Conservation (phyloP, 2,329 filamentous ascomycete genomes). For the Lecanoromycetidae sp. region DNA sequence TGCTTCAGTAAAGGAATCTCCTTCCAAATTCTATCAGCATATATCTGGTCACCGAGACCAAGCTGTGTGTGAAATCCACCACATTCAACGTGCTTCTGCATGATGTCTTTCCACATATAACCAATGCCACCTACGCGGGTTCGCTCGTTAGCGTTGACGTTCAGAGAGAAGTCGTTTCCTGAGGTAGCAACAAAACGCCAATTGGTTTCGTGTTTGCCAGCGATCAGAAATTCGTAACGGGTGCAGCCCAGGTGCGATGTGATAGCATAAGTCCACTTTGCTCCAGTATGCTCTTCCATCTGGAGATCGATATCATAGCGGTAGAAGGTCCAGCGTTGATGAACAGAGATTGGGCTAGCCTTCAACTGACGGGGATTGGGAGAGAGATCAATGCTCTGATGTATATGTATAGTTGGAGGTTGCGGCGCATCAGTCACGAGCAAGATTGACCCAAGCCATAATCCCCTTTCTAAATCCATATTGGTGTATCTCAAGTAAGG, state of each 20-base stretch:
- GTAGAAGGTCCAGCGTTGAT: constrained; percentile 92
- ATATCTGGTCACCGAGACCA: constrained; percentile 87
- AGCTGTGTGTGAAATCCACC: constrained; percentile 92
- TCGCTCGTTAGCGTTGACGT: constrained; percentile 75
- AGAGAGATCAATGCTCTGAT: constrained; percentile 78
- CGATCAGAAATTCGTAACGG: constrained; percentile 93
- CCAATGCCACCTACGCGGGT: constrained; percentile 76
- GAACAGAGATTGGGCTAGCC: constrained; percentile 68
- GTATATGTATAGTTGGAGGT: constrained; percentile 90
- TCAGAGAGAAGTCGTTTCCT: constrained; percentile 86
- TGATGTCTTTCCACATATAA: constrained; percentile 97
- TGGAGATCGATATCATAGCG: constrained; percentile 82
- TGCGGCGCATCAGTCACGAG: constrained; percentile 83
- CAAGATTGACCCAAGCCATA: constrained; percentile 89
- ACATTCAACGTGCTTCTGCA: constrained; percentile 94
- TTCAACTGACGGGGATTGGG: constrained; percentile 84
- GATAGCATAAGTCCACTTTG: constrained; percentile 95
- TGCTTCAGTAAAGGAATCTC: constrained; percentile 88
- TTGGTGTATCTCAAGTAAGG: constrained; percentile 93
- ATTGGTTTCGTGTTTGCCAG: constrained; percentile 74
- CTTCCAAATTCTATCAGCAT: constrained; percentile 90
- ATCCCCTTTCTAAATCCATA: constrained; percentile 83
- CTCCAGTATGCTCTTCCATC: constrained; percentile 67
- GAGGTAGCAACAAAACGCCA: constrained; percentile 96
- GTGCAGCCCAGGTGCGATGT: constrained; percentile 95